Evolutionary conservation across 352 stramenopile genomes (phyloP), one percentile per base, ranked within the genome.

Genomic region (Phytophthora multivora): DNA sequence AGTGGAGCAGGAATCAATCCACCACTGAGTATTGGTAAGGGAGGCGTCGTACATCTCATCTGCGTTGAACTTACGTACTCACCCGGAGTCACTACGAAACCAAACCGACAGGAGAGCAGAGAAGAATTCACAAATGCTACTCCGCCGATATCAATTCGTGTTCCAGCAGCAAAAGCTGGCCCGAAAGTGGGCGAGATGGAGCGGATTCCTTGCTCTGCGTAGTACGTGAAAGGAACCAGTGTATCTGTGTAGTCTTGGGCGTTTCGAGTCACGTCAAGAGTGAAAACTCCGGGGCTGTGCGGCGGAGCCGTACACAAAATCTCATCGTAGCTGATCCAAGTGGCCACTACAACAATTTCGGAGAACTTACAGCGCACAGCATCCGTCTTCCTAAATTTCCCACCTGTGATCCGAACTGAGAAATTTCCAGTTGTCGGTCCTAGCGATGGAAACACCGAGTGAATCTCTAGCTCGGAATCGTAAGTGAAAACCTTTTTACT

Each of bases 221-320:
- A 97, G 66, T 90, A 98, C 16, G 79, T 61, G 56, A 98, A 98
- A 3, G 80, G 65, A 2, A 86, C 41, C 0, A 62, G 59, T 1
- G 69, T 80, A 39, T 86, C 60, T 0, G 81, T 87, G 61, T 96
- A 98, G 62, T 99, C 92, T 67, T 98, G 93, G 26, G 84, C 89
- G 65, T 99, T 98, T 39, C 88, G 63, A 18, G 90, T 91, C 25
- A 99, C 79, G 57, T 96, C 69, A 0, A 98, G 69, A 2, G 78
- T 68, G 41, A 97, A 92, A 0, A 89, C 60, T 0, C 93, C 93
- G 0, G 79, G 48, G 3, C 51, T 31, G 33, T 96, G 79, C 0
- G 79, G 73, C 19, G 89, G 91, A n/a, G 91, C 86, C 19, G 73
- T 79, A 40, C 69, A 98, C 30, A 71, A 52, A 12, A 98, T 77